A percentile compares a stretch with the other conserved stretches of the same genome.
phyloP scores from a whole-genome alignment of 148 eudicot species.

The Rhododendron williamsianum region DNA sequence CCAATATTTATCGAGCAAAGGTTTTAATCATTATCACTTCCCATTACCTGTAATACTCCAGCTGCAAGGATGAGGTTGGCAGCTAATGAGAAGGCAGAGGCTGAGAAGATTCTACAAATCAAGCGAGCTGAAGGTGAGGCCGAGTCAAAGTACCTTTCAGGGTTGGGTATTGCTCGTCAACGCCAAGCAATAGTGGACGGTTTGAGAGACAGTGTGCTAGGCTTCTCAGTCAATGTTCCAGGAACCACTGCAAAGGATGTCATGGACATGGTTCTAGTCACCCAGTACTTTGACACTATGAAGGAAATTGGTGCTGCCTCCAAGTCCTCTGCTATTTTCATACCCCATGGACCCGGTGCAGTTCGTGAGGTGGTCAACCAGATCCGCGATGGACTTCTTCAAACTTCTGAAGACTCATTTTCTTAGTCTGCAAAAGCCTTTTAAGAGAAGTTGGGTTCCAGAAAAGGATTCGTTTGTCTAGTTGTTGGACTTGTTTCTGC shows the following conservation, averaged over 20 bases:
- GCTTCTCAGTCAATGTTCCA: conserved; percentile 7
- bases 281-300: conserved; percentile 31
- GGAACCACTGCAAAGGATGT: conserved; percentile 15
- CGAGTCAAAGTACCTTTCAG: conserved; percentile 8
- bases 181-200: conserved; percentile 12
- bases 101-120: conserved; percentile 14
- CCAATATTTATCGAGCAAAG: not conserved
- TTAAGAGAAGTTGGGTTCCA: not conserved
- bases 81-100: conserved; percentile 13
- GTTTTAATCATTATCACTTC: not conserved
- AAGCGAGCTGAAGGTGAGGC: conserved; percentile 15
- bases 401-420: conserved; percentile 6
- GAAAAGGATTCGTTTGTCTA: too few relatives aligned
- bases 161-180: conserved; percentile 12
- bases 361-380: conserved; percentile 28
- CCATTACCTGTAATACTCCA: not conserved
- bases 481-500: not conserved
- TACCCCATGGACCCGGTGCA: conserved; percentile 35
- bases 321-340: conserved; percentile 27
- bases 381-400: conserved; percentile 36
- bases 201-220: conserved; percentile 14
- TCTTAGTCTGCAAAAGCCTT: not conserved
- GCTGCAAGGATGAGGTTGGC: conserved; percentile 15
- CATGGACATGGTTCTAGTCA: conserved; percentile 13
- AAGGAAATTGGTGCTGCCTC: conserved; percentile 33